These are phyloP conservation scores for Chenopodium formosanum DNA, from an alignment of 148 eudicot species.

Conservation along the genomic window DNA sequence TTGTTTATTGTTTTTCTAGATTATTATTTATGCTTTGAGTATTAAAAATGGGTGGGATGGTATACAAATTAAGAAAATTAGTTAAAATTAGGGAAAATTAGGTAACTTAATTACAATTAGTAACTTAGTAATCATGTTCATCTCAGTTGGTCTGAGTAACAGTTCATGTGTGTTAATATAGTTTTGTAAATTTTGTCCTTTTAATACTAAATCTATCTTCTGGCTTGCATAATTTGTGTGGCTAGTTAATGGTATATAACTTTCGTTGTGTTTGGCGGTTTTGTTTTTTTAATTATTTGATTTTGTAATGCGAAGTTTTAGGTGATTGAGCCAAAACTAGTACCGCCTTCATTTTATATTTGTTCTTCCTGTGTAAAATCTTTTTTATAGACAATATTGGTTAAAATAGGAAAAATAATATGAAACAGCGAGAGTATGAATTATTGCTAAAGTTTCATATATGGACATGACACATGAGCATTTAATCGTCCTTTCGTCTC, in stretches of 20 bases:
- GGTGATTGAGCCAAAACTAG: background rate
- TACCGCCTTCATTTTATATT: no score
- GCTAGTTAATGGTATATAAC: background rate
- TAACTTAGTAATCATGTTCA: background rate
- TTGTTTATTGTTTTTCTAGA: background rate
- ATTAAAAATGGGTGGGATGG: slow-evolving; percentile 30
- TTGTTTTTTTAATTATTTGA: no score
- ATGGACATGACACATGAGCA: no score
- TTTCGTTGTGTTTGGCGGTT: no score
- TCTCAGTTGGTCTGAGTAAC: slow-evolving; percentile 17
- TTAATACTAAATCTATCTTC: background rate
- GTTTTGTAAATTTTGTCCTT: slow-evolving; percentile 16
- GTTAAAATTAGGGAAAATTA: background rate
- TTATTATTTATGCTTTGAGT: slow-evolving; percentile 1
- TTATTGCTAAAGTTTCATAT: no score
- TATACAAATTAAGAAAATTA: slow-evolving; percentile 22
- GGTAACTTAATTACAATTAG: slow-evolving; percentile 9
- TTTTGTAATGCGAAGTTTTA: background rate
- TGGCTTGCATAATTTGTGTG: background rate
- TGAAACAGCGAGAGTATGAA: no score
- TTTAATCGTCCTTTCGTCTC: no score
- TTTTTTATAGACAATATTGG: no score
- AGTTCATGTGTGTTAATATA: slow-evolving; percentile 25
- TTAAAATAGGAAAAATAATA: no score
- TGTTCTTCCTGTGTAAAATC: no score